Base-by-base conservation (phyloP, 345 rosid species). In the Trapa bicornis region DNA sequence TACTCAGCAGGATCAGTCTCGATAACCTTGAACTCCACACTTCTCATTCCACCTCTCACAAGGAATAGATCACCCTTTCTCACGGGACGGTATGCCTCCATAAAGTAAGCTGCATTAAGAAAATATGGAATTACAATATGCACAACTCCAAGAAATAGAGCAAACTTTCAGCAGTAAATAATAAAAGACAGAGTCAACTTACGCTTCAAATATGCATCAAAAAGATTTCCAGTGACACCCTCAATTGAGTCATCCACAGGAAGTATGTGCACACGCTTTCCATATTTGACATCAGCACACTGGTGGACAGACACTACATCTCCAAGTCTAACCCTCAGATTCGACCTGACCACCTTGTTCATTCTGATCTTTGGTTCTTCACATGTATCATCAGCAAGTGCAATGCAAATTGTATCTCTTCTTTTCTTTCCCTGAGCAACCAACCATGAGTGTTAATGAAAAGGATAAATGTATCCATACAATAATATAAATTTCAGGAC, bases 1-100 rank as follows among this genome's bases (percentile, higher is more conserved):
- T 88, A 88, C 77, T 90, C 97, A 0, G 86, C 61, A 67, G 98
- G 96, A 61, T 92, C 97, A 2, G 98, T 89, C 77, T 92, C 96
- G 35, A 89, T 83, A 41, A 88, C 89, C 73, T 89, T 87, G 77
- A 89, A 92, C 75, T 89, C 96, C 6, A 92, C 91, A 66, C 96
- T 89, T 80, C 98, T 85, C 98, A 92, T 89, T 67, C 98, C 98
- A 52, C 98, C 98, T 77, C 98, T 86, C 47, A 89, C 98, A 65
- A 89, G 95, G 78, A 92, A 92, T 48, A 89, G 77, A 78, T 92
- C 98, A 47, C 98, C 98, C 77, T 89, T 92, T 78, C 96, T 86
- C 74, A 92, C 95, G 8, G 98, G 98, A 7, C 98, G 95, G 75
- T 92, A 92, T 29, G 98, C 89, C 72, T 89, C 98, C 66, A 85